Percentiles rank a stretch among this genome's conserved stretches.
These are phyloP conservation scores for Colletotrichum cereale DNA, from an alignment of 2,329 filamentous ascomycete species.

Conservation along the genomic window DNA sequence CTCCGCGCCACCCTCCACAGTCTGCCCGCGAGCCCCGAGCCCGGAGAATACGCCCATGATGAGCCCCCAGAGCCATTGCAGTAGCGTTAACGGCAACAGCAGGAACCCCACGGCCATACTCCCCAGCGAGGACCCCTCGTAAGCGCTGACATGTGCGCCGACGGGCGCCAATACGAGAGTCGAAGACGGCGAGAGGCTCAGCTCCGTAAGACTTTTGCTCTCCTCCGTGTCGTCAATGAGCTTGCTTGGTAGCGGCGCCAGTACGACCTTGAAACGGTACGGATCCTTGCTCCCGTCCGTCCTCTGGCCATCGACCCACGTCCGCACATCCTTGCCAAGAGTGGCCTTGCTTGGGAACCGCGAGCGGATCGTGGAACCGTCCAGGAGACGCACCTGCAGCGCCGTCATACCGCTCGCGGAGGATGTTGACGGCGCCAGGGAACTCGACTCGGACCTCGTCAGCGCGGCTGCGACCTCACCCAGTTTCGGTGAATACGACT, in stretches of 20 bases:
- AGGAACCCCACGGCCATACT: constrained; percentile 22
- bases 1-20: constrained; percentile 34
- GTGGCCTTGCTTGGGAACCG: constrained; percentile 74
- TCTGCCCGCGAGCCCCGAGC: constrained; percentile 42
- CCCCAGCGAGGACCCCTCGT: constrained; percentile 47
- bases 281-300: constrained; percentile 67
- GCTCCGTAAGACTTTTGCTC: constrained; percentile 71
- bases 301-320: constrained; percentile 79
- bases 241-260: constrained; percentile 81
- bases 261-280: constrained; percentile 87
- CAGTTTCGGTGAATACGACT: constrained; percentile 45
- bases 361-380: constrained; percentile 82
- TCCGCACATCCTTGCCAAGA: constrained; percentile 75
- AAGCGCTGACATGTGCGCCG: constrained; percentile 59
- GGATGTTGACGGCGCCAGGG: constrained; percentile 46
- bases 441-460: constrained; percentile 50
- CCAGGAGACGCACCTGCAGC: constrained; percentile 85
- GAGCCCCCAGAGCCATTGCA: constrained; percentile 50
- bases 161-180: constrained; percentile 86
- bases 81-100: constrained; percentile 43
- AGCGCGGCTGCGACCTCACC: constrained; percentile 48
- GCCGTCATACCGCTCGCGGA: constrained; percentile 54
- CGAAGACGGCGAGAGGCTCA: constrained; percentile 82
- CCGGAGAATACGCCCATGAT: constrained; percentile 48
- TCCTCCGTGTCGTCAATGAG: constrained; percentile 83